phyloP scores from a whole-genome alignment of 176 grass and related monocot species.

The Triticum urartu region DNA sequence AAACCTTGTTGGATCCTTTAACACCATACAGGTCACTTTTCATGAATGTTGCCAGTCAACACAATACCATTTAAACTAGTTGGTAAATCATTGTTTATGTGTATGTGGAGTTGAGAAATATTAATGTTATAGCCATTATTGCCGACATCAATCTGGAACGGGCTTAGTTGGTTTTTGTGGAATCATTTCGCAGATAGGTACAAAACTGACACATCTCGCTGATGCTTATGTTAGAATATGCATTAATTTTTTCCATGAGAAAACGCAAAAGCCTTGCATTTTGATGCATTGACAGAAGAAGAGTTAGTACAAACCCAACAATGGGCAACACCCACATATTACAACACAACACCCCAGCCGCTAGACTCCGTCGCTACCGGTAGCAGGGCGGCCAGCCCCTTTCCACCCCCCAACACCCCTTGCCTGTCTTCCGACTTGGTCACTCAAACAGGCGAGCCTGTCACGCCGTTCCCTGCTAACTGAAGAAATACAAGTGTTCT shows the following conservation, averaged over 20 bases:
- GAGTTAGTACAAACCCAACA: no score
- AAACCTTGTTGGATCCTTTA: not conserved
- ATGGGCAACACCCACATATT: no score
- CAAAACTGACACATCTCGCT: not conserved
- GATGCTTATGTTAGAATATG: slow-evolving; percentile 15
- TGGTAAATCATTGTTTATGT: slow-evolving; percentile 5
- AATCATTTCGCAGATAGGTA: not conserved
- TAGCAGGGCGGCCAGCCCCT: no score
- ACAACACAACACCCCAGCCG: no score
- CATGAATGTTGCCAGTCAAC: not conserved
- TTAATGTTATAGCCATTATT: not conserved
- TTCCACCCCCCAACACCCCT: no score
- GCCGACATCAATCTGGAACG: slow-evolving; percentile 8
- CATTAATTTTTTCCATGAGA: not conserved
- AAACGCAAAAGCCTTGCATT: no score
- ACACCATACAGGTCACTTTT: not conserved
- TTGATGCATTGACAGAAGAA: no score
- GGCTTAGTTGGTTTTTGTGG: not conserved
- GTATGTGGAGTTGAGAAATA: not conserved
- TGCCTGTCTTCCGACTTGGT: no score
- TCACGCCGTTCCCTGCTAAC: no score
- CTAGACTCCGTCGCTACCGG: no score
- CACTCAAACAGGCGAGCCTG: no score
- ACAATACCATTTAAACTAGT: slow-evolving; percentile 23
- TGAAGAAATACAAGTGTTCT: no score